phyloP scores from a whole-genome alignment of 2,329 filamentous ascomycete species.

The Trichoderma sp. region DNA sequence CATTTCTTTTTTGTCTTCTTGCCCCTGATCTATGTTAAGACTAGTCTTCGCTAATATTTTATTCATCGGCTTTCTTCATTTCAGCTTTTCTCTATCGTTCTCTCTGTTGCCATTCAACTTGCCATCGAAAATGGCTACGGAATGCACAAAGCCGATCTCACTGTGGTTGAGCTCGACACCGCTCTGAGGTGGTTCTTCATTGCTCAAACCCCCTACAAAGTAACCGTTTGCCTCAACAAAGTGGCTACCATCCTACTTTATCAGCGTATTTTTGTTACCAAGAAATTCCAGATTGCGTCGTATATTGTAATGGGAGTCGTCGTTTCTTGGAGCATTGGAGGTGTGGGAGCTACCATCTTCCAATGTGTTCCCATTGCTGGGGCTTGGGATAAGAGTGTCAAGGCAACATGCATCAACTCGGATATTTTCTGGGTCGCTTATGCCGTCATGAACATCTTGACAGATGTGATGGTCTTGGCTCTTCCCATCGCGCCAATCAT shows the following conservation, averaged over 20 bases:
- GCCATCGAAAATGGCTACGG: conserved; percentile 40
- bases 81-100: conserved; percentile 9
- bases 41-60: neutral
- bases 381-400: conserved; percentile 40
- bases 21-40: neutral
- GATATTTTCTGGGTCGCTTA: conserved; percentile 45
- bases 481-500: conserved; percentile 37
- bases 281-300: conserved; percentile 40
- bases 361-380: conserved; percentile 46
- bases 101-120: conserved; percentile 18
- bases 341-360: conserved; percentile 42
- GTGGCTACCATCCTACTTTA: conserved; percentile 49
- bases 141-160: conserved; percentile 37
- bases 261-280: conserved; percentile 47
- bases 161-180: conserved; percentile 25
- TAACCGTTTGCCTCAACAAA: conserved; percentile 50
- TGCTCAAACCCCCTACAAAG: conserved; percentile 49
- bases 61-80: neutral
- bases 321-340: conserved; percentile 40
- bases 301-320: conserved; percentile 39
- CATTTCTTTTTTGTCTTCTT: neutral
- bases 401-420: conserved; percentile 42
- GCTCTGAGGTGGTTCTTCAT: conserved; percentile 42
- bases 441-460: conserved; percentile 39
- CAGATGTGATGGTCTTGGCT: conserved; percentile 36